phyloP scores from a whole-genome alignment of 805 yeast species.

The Wickerhamomyces ciferrii region DNA sequence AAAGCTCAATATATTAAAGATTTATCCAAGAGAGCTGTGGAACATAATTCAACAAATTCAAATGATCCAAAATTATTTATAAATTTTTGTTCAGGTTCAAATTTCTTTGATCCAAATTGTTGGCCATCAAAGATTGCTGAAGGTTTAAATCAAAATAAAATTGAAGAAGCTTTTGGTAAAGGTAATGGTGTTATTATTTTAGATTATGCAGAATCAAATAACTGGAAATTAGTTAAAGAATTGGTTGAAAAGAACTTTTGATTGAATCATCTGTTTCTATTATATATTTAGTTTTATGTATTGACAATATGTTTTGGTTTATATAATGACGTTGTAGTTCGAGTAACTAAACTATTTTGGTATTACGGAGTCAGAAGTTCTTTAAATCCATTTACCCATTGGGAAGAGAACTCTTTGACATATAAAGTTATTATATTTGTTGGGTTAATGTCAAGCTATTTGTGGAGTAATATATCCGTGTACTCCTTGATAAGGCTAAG shows the following conservation, averaged over 20 bases:
- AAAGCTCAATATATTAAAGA: conserved; percentile 55
- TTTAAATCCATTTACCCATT: too few species aligned
- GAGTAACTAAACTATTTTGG: too few species aligned
- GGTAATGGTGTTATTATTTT: conserved; percentile 63
- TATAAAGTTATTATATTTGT: too few species aligned
- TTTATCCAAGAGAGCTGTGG: conserved; percentile 46
- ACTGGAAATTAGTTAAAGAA: conserved; percentile 50
- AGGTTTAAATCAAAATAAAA: conserved; percentile 37
- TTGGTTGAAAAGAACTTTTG: conserved; percentile 48
- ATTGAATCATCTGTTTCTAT: neutral
- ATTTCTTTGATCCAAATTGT: conserved; percentile 62
- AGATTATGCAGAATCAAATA: conserved; percentile 58
- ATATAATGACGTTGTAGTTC: too few species aligned
- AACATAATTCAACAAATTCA: conserved; percentile 38
- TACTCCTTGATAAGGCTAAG: too few species aligned
- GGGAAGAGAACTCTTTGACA: too few species aligned
- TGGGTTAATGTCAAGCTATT: too few species aligned
- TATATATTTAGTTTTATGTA: too few species aligned
- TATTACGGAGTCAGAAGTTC: too few species aligned
- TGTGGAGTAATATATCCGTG: too few species aligned
- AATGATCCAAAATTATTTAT: conserved; percentile 53
- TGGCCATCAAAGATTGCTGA: conserved; percentile 71
- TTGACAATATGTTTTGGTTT: too few species aligned
- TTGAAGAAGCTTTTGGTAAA: conserved; percentile 43
- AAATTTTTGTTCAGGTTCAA: conserved; percentile 71